Base-by-base conservation (phyloP, 352 stramenopile genomes). In the Phytophthora pisi region DNA sequence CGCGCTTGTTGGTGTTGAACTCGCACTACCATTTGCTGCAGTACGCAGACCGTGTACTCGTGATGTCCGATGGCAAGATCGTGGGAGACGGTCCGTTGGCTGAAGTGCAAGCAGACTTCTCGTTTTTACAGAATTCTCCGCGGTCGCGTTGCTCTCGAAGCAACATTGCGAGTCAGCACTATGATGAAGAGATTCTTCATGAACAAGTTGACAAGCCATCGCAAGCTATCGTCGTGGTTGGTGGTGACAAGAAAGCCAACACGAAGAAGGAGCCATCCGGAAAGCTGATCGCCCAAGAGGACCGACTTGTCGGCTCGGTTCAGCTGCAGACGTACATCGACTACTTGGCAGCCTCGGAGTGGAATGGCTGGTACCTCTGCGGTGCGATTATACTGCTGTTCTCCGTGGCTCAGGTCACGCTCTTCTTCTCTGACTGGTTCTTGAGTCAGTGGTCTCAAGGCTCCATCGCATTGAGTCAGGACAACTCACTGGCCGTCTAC, bases 1-100 rank as follows among this genome's bases (percentile, higher is more conserved):
- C 88, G 23, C 83, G 97, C 2, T 55, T 99, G 31, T 74, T 98
- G 11, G 95, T 98, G 5, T 97, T 97, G 2, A 98, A 98, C 72
- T 84, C 87, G 34, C 71, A 98, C 51, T 95, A 98, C 59, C 92
- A 97, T 69, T 75, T 98, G 54, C 87, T 86, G 23, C 59, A 82
- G 40, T 88, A 80, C 26, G 75, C 76, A 5, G 78, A 89, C 46
- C 43, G 60, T 0, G 75, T 96, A 7, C 9, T 93, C 2, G 78
- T 93, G 5, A 63, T 98, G 43, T 58, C 79, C 5, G 63, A 95
- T 42, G 93, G 92, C 4, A 45, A 61, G n/a, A 84, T 98, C 38
- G 77, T 79, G 1, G 92, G 97, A 51, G 68, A 89, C 42, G 95
- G 92, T 2, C 80, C 70, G 6, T 96, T 85, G 64, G 18, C 72